A percentile compares a stretch with the other conserved stretches of the same genome.
Evolutionary conservation across 176 grass and related monocot species (phyloP).

Genomic region (maize (Zea mays)): DNA sequence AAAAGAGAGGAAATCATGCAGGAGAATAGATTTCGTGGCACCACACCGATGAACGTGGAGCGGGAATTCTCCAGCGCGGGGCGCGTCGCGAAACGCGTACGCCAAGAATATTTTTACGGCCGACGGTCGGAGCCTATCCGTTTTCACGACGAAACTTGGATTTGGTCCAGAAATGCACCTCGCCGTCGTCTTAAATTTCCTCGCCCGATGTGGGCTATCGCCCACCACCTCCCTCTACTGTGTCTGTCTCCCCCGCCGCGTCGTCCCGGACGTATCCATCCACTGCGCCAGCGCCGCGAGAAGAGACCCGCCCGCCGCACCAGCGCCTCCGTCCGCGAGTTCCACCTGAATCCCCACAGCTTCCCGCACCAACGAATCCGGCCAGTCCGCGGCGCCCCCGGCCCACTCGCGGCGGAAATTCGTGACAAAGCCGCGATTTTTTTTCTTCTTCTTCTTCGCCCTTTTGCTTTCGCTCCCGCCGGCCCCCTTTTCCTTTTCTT

Average conservation of each 20-base stretch:
- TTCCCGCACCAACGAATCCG: conserved; percentile 38
- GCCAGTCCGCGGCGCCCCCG: background rate
- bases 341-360: conserved; percentile 35
- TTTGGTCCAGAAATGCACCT: conserved; percentile 46
- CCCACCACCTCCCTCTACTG: too few species aligned
- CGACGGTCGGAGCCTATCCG: conserved; percentile 26
- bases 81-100: background rate
- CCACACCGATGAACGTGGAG: background rate
- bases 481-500: conserved; percentile 37
- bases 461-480: conserved; percentile 35
- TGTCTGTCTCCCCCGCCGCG: too few species aligned
- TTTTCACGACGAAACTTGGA: conserved; percentile 25
- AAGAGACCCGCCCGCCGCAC: conserved; percentile 24
- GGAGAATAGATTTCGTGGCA: background rate
- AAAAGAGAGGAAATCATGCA: background rate
- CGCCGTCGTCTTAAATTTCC: conserved; percentile 33
- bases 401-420: conserved; percentile 39
- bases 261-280: background rate
- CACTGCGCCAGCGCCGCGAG: conserved; percentile 8
- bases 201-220: conserved; percentile 25
- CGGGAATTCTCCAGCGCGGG: background rate
- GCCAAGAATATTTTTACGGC: conserved; percentile 34
- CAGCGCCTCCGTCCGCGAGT: conserved; percentile 25
- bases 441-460: background rate
- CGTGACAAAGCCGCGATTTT: conserved; percentile 42